Base-by-base conservation (phyloP, 1,139 yeast species). In the Taphrina pruni region DNA sequence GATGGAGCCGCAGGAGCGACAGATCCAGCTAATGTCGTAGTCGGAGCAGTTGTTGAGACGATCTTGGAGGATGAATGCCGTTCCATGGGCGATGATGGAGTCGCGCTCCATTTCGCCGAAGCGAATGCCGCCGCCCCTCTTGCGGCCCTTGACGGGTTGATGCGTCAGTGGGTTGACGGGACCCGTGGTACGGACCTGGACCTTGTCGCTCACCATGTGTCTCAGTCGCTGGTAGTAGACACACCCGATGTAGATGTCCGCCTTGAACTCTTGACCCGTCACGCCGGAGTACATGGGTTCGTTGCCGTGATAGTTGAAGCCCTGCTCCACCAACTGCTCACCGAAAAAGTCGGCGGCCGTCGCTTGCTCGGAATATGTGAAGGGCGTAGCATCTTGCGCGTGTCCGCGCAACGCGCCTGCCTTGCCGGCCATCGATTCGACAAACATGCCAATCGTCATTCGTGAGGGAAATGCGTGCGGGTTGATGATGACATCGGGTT, bases 61-160 rank as follows among this genome's bases (percentile, higher is more conserved):
- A 79, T 94, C 99, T 79, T 94, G 99, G 74, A 94, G 83, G 76
- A 94, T 82, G 86, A 86, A 94, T 0, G 99, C 92, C n/a, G 99
- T 89, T 81, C 99, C 99, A 78, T 95, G 99, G 72, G 99, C 99
- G 78, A 94, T 92, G 76, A 94, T 83, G 1, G 99, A 99, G 84
- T 94, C 99, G 82, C 99, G 90, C 82, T 94, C 99, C 99, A 94
- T 94, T 80, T 94, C 99, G 79, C 99, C 99, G 54, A 94, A 96
- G 85, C 99, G 96, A 75, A 94, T 94, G 88, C 99, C 99, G 81
- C 99, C 99, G 74, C 89, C 88, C 82, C 99, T 88, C 87, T 94
- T 95, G 82, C 99, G 89, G 77, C 99, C 99, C 83, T 95, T 94
- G 71, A 94, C 99, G 60, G 99, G 99, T 83, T 94, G 99, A 97